These are phyloP conservation scores for Hypocreales sp. DNA, from an alignment of 2,329 filamentous ascomycete genomes.

Conservation along the genomic window DNA sequence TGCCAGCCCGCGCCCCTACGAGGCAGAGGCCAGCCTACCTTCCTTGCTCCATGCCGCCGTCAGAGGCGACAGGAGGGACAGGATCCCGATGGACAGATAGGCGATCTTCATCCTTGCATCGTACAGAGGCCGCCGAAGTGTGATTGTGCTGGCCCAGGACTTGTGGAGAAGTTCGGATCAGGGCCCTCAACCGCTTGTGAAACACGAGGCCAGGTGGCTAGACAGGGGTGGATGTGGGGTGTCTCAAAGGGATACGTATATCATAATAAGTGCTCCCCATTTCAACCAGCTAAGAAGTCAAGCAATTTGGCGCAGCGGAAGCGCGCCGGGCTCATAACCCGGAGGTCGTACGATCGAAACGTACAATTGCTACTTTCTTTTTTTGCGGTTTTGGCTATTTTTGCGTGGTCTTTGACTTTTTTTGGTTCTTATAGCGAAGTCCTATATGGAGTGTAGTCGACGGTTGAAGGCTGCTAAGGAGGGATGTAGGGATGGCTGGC, in stretches of 20 bases:
- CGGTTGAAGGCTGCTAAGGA: too few species aligned
- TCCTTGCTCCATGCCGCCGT: constrained; percentile 75
- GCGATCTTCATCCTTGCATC: constrained; percentile 55
- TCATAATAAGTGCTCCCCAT: too few species aligned
- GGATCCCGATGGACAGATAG: constrained; percentile 50
- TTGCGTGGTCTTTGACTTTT: background rate
- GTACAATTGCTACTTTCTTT: constrained; percentile 13
- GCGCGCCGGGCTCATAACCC: constrained; percentile 14
- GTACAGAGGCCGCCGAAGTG: too few species aligned
- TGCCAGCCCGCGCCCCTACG: background rate
- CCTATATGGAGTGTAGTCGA: too few species aligned
- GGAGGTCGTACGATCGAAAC: constrained; percentile 15
- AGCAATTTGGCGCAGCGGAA: constrained; percentile 15
- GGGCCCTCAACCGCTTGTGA: too few species aligned
- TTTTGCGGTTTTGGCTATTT: background rate
- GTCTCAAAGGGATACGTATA: too few species aligned
- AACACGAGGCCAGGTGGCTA: background rate
- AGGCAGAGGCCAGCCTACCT: constrained; percentile 32
- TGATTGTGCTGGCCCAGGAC: background rate
- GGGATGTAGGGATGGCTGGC: too few species aligned
- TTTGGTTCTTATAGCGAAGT: too few species aligned
- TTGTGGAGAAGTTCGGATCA: background rate
- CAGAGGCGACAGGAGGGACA: constrained; percentile 51
- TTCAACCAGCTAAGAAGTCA: too few species aligned
- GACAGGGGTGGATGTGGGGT: too few species aligned